These are phyloP conservation scores for Clohesyomyces aquaticus DNA, from an alignment of 495 filamentous ascomycete species.

Conservation along the genomic window DNA sequence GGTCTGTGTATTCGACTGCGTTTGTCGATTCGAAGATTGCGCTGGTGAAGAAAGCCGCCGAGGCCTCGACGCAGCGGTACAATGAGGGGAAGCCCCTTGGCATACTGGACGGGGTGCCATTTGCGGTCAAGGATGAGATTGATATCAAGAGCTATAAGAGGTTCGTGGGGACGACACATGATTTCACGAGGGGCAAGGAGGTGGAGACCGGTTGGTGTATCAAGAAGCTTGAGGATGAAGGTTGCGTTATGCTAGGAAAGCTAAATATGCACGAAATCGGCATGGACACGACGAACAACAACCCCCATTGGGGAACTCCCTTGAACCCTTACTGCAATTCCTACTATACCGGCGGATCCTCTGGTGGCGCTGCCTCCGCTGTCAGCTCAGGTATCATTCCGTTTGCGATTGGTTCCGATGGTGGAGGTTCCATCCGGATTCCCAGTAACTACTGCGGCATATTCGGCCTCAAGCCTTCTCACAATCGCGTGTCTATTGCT, in stretches of 20 bases:
- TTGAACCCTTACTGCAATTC: conserved; percentile 76
- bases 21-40: conserved; percentile 67
- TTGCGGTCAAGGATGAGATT: conserved; percentile 86
- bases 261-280: conserved; percentile 92
- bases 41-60: conserved; percentile 66
- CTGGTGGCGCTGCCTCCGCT: conserved; percentile 80
- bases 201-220: conserved; percentile 74
- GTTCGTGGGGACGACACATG: conserved; percentile 58
- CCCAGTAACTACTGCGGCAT: conserved; percentile 82
- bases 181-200: conserved; percentile 46
- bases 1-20: conserved; percentile 64
- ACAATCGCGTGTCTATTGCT: conserved; percentile 69
- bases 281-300: conserved; percentile 79
- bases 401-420: conserved; percentile 82
- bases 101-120: conserved; percentile 80
- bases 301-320: conserved; percentile 78
- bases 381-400: conserved; percentile 77
- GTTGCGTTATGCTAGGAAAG: conserved; percentile 83
- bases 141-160: conserved; percentile 74
- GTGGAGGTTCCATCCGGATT: conserved; percentile 83
- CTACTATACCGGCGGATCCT: conserved; percentile 90
- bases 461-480: conserved; percentile 84
- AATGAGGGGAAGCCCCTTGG: conserved; percentile 64
- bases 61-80: conserved; percentile 71
- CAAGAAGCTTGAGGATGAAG: conserved; percentile 72